Evolutionary conservation across 2,329 filamentous ascomycete genomes (phyloP), one percentile per base, ranked within the genome.

Genomic region (Scedosporium aurantiacum): DNA sequence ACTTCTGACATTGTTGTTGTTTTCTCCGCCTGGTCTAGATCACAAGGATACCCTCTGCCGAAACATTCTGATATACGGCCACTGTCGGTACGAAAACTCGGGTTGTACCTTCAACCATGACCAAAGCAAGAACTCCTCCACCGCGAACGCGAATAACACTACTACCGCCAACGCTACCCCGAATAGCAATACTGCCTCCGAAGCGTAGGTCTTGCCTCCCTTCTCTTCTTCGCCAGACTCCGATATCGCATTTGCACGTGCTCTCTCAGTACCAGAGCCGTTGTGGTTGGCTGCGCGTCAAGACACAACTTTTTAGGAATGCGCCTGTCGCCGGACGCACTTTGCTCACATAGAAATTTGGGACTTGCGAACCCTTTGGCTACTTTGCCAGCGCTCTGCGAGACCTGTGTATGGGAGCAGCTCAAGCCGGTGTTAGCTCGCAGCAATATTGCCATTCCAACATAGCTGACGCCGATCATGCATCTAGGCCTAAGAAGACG

Each of bases 91-190:
- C 75, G 90, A 95, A 77, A 90, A 95, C 71, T 87, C 90, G 76
- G 91, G 90, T 76, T 96, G 91, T 75, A 86, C 88, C 66, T 96
- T 95, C 76, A 94, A 91, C 70, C 91, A 96, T 75, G 90, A 94
- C 67, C 83, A 85, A 63, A 81, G 84, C 67, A 91, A 86, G 74
- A 76, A 71, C 62, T 73, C 69, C 41, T 63, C 64, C 32, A 65
- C 61, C 47, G 58, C 62, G 45, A 65, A 66, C 43, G 64, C 57
- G 54, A 62, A 54, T 37, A 59, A 41, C 16, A 60, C 32, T 45
- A 52, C 16, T 37, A 55, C 57, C 41, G 61, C 62, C 14, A 64
- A 57, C 40, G 47, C 63, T 37, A 58, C 57, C 58, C 45, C 61
- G 62, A 63, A 62, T 21, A 60, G 56, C 28, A 55, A 57, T 18